Evolutionary conservation across 1,284 basidiomycete genomes (phyloP), one percentile per base, ranked within the genome.

Genomic region (Hypsizygus ulmarius): DNA sequence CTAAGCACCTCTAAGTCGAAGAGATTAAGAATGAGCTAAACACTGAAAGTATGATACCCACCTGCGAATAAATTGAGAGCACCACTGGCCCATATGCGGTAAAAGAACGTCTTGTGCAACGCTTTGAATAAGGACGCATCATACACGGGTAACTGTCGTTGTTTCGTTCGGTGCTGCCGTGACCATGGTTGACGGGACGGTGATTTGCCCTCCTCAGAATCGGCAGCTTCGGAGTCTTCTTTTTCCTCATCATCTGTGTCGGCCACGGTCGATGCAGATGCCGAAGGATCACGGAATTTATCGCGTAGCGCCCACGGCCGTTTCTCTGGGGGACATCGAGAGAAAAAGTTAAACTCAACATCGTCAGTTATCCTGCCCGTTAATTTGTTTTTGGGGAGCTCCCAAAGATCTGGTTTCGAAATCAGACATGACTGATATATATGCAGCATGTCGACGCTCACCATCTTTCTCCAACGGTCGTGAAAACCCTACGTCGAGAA

Each of bases 81-180:
- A 0, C 82, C 81, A 14, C 77, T 72, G 3, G 61, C 59, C 78
- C 78, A 84, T 59, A 82, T 79, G 6, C 71, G 69, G 38, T 64
- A 67, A 50, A 74, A 74, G 61, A 85, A 85, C 0, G 79, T 78
- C 9, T 66, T 65, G 49, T 79, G 70, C 4, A 90, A 58, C 2
- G 87, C 82, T 53, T 69, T 71, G 43, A 80, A 67, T n/a, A 90
- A 64, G 8, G 79, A 83, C 15, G 74, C 69, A 52, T 84, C 81
- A 53, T 80, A 77, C 38, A 64, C 58, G 8, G 61, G 52, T 48
- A 70, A 56, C 37, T 42, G 9, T 14, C 50, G 50, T 28, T 56
- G 47, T 47, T 54, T 54, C 8, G 37, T 27, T 14, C 41, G 43
- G 28, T 29, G 10, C 28, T 38, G 36, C 29, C 28, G 21, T 15